Percentiles rank a stretch among this genome's conserved stretches.
phyloP scores from a whole-genome alignment of 2,329 filamentous ascomycete species.

The Aureobasidium sp. region DNA sequence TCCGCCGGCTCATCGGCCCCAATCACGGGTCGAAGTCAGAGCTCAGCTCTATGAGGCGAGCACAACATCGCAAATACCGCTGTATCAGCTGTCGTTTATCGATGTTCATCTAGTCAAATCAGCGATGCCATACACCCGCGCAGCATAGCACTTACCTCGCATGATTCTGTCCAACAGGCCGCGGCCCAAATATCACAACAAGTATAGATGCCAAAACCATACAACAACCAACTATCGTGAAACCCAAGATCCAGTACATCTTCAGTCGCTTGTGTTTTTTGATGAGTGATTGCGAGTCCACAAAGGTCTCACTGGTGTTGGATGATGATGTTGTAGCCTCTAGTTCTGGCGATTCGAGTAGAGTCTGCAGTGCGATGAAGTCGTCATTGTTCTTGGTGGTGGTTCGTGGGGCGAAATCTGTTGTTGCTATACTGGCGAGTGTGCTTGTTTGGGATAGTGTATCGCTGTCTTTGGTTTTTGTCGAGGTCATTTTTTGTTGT shows the following conservation, averaged over 20 bases:
- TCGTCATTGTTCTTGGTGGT: background rate
- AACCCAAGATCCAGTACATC: background rate
- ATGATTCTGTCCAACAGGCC: background rate
- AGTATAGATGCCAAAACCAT: background rate
- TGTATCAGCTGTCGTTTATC: background rate
- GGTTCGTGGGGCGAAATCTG: background rate
- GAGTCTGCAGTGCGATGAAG: background rate
- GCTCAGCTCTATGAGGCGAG: too few relatives aligned
- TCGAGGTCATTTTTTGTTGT: background rate
- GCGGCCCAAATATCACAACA: background rate
- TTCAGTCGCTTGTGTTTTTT: background rate
- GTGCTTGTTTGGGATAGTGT: background rate
- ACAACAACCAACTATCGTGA: background rate
- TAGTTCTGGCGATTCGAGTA: background rate
- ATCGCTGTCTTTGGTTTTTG: background rate
- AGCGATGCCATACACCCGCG: background rate
- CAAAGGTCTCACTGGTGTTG: background rate
- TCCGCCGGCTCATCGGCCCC: too few relatives aligned
- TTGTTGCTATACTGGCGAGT: background rate
- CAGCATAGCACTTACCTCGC: background rate
- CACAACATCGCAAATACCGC: too few relatives aligned
- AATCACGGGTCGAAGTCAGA: too few relatives aligned
- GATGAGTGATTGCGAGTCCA: background rate
- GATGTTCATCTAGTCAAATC: background rate
- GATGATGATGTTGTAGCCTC: background rate